Evolutionary conservation across 2,329 filamentous ascomycete genomes (phyloP).

Genomic region (Fusarium pseudoanthophilum): DNA sequence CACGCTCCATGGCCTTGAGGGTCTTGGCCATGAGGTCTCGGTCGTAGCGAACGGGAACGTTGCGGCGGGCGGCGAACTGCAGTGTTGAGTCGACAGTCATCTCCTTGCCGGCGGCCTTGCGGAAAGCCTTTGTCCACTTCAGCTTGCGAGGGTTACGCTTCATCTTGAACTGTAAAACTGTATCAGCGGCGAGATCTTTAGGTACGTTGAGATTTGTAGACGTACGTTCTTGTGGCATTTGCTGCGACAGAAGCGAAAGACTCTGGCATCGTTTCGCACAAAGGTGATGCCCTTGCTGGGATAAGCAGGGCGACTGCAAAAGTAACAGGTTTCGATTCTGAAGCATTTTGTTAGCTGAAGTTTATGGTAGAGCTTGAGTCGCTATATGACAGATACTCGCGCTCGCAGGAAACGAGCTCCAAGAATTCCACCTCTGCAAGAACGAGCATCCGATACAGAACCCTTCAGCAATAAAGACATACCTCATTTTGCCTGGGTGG

Average conservation of each 20-base stretch:
- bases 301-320: constrained; percentile 61
- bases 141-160: constrained; percentile 97
- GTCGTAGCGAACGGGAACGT: constrained; percentile 95
- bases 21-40: constrained; percentile 89
- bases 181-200: constrained; percentile 16
- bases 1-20: constrained; percentile 89
- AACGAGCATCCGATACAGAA: background rate
- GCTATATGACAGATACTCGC: constrained; percentile 3
- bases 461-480: constrained; percentile 7
- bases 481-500: constrained; percentile 44
- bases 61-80: constrained; percentile 90
- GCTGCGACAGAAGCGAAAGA: constrained; percentile 69
- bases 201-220: constrained; percentile 14
- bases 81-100: constrained; percentile 95
- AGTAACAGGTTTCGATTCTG: constrained; percentile 59
- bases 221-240: constrained; percentile 70
- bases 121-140: constrained; percentile 96
- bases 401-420: background rate
- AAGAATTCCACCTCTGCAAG: background rate
- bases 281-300: constrained; percentile 67
- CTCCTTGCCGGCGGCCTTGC: constrained; percentile 80
- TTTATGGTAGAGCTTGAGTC: constrained; percentile 8
- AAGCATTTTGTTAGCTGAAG: constrained; percentile 29
- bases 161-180: constrained; percentile 80
- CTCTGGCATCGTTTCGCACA: constrained; percentile 61